These are phyloP conservation scores for Tolypocladium cylindrosporum DNA, from an alignment of 2,329 filamentous ascomycete species.

Conservation along the genomic window DNA sequence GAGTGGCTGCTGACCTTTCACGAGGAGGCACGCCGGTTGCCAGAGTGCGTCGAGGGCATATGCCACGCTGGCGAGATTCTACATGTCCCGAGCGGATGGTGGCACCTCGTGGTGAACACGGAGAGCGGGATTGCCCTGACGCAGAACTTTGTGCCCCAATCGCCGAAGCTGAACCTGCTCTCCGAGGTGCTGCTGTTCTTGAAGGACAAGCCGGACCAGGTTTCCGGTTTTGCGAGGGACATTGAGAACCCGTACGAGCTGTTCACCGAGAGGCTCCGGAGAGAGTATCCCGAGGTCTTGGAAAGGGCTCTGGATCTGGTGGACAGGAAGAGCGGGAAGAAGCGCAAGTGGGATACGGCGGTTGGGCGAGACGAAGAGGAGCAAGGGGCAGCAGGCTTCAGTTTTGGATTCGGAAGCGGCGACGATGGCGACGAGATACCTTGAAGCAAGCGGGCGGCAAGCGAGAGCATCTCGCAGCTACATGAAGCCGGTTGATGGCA, in stretches of 20 bases:
- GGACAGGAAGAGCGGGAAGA: constrained; percentile 55
- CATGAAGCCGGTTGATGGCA: too few relatives aligned
- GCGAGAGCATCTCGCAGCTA: background rate
- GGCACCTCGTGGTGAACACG: constrained; percentile 89
- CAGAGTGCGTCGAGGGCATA: constrained; percentile 76
- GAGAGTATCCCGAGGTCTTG: constrained; percentile 56
- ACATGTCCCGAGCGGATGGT: constrained; percentile 92
- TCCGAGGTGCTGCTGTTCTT: constrained; percentile 70
- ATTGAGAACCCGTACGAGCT: constrained; percentile 63
- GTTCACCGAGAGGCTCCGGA: constrained; percentile 60
- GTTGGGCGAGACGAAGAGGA: constrained; percentile 34
- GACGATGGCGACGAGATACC: constrained; percentile 38
- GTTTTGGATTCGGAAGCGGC: constrained; percentile 43
- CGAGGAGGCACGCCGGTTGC: constrained; percentile 62
- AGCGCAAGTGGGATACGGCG: constrained; percentile 79
- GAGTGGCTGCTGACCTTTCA: constrained; percentile 93
- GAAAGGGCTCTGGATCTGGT: constrained; percentile 54
- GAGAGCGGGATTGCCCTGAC: constrained; percentile 80
- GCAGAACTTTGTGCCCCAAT: constrained; percentile 84
- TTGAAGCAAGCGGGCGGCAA: constrained; percentile 10
- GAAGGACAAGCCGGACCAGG: constrained; percentile 70
- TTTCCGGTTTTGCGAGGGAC: constrained; percentile 72
- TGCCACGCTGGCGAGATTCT: constrained; percentile 78
- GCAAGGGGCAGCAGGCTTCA: constrained; percentile 31
- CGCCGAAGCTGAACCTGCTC: constrained; percentile 45